Evolutionary conservation across 106 monocot species (phyloP).

Genomic region (Gastrodia elata): DNA sequence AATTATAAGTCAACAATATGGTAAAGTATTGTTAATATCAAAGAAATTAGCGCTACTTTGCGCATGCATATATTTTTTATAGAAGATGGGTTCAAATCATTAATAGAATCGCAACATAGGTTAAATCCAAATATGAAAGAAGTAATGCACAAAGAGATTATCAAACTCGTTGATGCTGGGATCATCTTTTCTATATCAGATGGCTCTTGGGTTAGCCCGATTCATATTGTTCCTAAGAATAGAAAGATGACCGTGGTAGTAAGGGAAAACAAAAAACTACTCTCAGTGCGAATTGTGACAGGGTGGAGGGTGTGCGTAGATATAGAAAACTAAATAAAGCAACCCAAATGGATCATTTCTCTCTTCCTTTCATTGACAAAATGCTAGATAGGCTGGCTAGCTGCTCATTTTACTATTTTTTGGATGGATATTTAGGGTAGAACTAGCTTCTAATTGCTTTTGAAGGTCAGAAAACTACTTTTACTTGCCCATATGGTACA

Average conservation of each 20-base stretch:
- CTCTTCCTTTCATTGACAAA: neutral
- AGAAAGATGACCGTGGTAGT: neutral
- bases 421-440: neutral
- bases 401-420: neutral
- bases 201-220: neutral
- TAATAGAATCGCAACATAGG: neutral
- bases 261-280: neutral
- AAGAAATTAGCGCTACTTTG: too few species aligned
- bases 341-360: neutral
- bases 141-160: neutral
- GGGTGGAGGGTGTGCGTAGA: neutral
- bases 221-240: neutral
- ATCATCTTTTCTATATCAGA: neutral
- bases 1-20: too few species aligned
- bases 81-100: too few species aligned
- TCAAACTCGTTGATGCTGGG: neutral
- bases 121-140: neutral
- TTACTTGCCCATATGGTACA: neutral
- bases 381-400: neutral
- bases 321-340: neutral
- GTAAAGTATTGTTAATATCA: too few species aligned
- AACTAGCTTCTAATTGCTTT: neutral
- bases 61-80: too few species aligned
- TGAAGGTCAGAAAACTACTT: neutral
- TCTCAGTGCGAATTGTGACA: neutral